A percentile compares a stretch with the other conserved stretches of the same genome.
Evolutionary conservation across 2,329 filamentous ascomycete genomes (phyloP).

Genomic region (Aspergillus intermedius): DNA sequence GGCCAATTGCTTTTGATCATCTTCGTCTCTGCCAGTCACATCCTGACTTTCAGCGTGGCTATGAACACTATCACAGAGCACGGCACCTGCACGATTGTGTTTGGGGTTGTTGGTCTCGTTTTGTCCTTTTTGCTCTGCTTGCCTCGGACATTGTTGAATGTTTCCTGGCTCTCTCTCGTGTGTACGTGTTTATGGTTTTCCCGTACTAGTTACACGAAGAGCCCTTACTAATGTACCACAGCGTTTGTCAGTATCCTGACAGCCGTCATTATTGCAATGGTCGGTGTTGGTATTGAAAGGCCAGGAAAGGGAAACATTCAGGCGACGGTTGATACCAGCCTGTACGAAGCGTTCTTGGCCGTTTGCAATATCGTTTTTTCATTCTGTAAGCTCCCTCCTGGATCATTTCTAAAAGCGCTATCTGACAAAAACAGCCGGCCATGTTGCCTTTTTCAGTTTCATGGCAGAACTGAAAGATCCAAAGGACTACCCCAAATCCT

Average conservation of each 20-base stretch:
- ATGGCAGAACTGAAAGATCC: conserved; percentile 57
- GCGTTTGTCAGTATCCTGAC: conserved; percentile 55
- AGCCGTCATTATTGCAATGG: conserved; percentile 59
- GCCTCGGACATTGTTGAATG: conserved; percentile 54
- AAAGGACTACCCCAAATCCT: conserved; percentile 53
- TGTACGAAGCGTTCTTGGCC: conserved; percentile 51
- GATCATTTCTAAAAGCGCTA: conserved; percentile 47
- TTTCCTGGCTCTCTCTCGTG: conserved; percentile 53
- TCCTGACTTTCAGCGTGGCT: conserved; percentile 61
- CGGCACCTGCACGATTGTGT: conserved; percentile 55
- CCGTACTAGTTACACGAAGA: neutral
- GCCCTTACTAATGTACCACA: neutral
- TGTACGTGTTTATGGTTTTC: conserved; percentile 22
- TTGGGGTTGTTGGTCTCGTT: conserved; percentile 51
- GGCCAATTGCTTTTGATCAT: conserved; percentile 57
- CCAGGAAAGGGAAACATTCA: conserved; percentile 27
- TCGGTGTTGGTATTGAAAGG: conserved; percentile 51
- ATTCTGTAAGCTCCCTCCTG: conserved; percentile 47
- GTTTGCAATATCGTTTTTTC: conserved; percentile 63
- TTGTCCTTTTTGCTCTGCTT: conserved; percentile 53
- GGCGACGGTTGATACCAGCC: conserved; percentile 32
- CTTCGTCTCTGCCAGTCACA: conserved; percentile 62
- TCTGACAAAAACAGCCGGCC: conserved; percentile 44
- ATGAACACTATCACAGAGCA: conserved; percentile 57
- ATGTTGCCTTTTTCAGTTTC: conserved; percentile 61